Evolutionary conservation across 2,329 filamentous ascomycete species (phyloP).

Genomic region (Penicillium palitans): DNA sequence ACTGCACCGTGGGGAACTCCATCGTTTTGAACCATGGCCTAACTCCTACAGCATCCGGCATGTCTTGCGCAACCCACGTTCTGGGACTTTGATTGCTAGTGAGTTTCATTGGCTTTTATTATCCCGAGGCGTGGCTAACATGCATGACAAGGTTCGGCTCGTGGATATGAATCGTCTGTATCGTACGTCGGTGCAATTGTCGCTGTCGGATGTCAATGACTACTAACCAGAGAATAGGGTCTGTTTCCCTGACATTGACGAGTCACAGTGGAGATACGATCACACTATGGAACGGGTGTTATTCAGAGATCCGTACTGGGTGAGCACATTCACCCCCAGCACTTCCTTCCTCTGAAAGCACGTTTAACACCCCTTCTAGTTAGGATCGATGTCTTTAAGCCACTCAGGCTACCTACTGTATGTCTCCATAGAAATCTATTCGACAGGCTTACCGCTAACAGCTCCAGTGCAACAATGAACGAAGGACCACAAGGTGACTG

Average conservation of each 20-base stretch:
- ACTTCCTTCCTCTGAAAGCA: background rate
- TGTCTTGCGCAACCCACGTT: constrained; percentile 36
- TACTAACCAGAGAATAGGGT: constrained; percentile 22
- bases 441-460: constrained; percentile 17
- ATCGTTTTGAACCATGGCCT: constrained; percentile 33
- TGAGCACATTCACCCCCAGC: constrained; percentile 16
- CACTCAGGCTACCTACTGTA: constrained; percentile 39
- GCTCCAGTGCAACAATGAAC: constrained; percentile 38
- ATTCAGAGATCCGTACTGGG: constrained; percentile 35
- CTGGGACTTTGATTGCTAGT: constrained; percentile 41
- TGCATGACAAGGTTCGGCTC: constrained; percentile 28
- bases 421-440: constrained; percentile 3
- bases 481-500: constrained; percentile 36
- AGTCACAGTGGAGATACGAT: constrained; percentile 35
- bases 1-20: constrained; percentile 31
- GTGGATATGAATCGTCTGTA: constrained; percentile 31
- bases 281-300: constrained; percentile 36
- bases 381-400: constrained; percentile 40
- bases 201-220: constrained; percentile 1
- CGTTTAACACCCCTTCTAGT: constrained; percentile 22
- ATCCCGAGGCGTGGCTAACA: constrained; percentile 17
- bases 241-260: constrained; percentile 35
- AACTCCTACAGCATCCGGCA: constrained; percentile 31
- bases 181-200: constrained; percentile 29
- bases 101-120: constrained; percentile 17